Evolutionary conservation across 495 filamentous ascomycete genomes (phyloP).

Genomic region (Talaromyces thailandensis): DNA sequence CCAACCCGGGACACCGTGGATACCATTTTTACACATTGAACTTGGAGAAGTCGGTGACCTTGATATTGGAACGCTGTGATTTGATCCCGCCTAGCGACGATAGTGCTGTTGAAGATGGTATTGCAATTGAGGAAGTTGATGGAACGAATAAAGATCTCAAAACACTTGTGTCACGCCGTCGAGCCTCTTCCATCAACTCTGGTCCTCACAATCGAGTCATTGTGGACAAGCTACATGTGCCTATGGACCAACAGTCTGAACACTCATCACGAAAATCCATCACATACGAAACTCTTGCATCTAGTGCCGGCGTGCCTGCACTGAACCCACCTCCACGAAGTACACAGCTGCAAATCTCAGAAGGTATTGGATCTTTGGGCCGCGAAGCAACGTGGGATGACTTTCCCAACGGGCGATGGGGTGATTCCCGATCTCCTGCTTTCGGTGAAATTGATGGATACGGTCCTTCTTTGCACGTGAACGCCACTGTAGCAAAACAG

Average conservation of each 20-base stretch:
- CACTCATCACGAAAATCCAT: constrained; percentile 28
- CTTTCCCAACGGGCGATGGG: constrained; percentile 95
- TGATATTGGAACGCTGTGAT: constrained; percentile 78
- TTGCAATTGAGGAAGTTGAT: constrained; percentile 22
- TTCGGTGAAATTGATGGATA: constrained; percentile 96
- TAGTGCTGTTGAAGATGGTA: constrained; percentile 36
- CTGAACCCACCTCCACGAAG: constrained; percentile 44
- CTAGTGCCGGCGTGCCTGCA: constrained; percentile 31
- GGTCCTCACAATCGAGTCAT: constrained; percentile 76
- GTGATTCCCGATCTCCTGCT: constrained; percentile 79
- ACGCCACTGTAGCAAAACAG: constrained; percentile 61
- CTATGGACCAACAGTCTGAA: constrained; percentile 10
- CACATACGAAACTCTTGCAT: constrained; percentile 47
- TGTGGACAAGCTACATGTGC: constrained; percentile 42
- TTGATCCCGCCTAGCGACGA: constrained; percentile 61
- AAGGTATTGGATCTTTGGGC: constrained; percentile 83
- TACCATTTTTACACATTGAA: constrained; percentile 99
- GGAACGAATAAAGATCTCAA: constrained; percentile 21
- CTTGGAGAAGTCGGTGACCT: constrained; percentile 89
- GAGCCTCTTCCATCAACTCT: constrained; percentile 43
- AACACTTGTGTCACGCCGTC: constrained; percentile 25
- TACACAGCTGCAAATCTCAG: constrained; percentile 83
- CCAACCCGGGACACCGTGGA: constrained; percentile 52
- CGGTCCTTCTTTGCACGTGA: constrained; percentile 81
- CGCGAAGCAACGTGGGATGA: constrained; percentile 98